phyloP scores from a whole-genome alignment of 768 basidiomycete species.

The Fomitopsis serialis region DNA sequence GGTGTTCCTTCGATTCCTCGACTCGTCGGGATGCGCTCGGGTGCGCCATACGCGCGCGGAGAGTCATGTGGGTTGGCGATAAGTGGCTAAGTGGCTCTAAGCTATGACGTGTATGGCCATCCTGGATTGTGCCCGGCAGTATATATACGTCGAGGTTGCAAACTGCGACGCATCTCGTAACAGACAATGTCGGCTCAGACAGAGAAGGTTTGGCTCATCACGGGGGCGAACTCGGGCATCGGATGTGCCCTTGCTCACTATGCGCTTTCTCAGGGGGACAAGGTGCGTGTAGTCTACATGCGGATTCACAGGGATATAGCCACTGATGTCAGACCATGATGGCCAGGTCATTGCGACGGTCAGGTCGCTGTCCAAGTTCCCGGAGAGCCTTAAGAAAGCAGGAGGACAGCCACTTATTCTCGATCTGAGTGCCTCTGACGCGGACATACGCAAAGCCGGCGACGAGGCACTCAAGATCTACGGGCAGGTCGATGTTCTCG shows the following conservation, averaged over 20 bases:
- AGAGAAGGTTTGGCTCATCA: conserved; percentile 20
- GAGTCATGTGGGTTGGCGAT: too few species aligned
- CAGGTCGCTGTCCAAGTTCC: conserved; percentile 36
- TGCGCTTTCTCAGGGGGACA: conserved; percentile 20
- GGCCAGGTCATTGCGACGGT: conserved; percentile 50
- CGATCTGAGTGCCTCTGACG: conserved; percentile 45
- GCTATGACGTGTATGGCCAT: too few species aligned
- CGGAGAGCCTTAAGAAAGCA: conserved; percentile 21
- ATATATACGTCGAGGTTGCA: too few species aligned
- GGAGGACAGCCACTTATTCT: conserved; percentile 35
- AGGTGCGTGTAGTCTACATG: conserved; percentile 8
- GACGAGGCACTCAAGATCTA: conserved; percentile 25
- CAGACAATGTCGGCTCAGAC: neutral
- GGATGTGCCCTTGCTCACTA: conserved; percentile 21
- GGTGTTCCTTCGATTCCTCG: too few species aligned
- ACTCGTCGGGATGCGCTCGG: too few species aligned
- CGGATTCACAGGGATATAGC: too few species aligned
- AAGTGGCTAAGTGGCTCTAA: too few species aligned
- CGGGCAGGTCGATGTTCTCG: conserved; percentile 27
- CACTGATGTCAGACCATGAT: neutral
- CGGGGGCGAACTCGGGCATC: conserved; percentile 23
- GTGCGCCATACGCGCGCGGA: too few species aligned
- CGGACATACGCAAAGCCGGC: conserved; percentile 28
- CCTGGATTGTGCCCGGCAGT: too few species aligned
- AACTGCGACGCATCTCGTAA: too few species aligned